phyloP scores from a whole-genome alignment of 805 yeast genomes.

The Spathaspora hagerdaliae region DNA sequence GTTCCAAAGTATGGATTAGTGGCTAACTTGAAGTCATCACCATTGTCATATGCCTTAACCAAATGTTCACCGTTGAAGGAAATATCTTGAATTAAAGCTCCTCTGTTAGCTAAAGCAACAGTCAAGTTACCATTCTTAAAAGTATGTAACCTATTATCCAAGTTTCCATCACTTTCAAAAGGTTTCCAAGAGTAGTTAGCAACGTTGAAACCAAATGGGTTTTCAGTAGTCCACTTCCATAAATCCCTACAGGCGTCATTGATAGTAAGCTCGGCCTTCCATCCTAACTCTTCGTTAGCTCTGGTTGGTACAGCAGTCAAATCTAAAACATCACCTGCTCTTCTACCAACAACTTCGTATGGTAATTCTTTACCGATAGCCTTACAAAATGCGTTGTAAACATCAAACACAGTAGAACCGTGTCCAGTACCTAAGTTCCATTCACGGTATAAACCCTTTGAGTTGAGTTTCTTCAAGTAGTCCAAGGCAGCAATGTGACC shows the following conservation, averaged over 20 bases:
- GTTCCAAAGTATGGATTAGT: conserved; percentile 57
- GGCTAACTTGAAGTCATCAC: conserved; percentile 22
- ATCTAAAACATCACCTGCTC: conserved; percentile 74
- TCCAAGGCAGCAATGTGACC: conserved; percentile 74
- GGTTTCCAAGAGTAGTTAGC: conserved; percentile 30
- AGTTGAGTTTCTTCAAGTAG: conserved; percentile 36
- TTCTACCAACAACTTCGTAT: conserved; percentile 59
- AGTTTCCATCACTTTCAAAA: conserved; percentile 19
- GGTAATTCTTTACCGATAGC: conserved; percentile 65
- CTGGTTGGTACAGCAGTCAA: conserved; percentile 69
- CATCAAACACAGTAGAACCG: conserved; percentile 76
- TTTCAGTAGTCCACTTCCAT: conserved; percentile 73
- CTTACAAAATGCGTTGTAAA: conserved; percentile 57
- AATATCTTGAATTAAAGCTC: conserved; percentile 47
- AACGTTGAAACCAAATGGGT: conserved; percentile 57
- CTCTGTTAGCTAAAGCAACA: conserved; percentile 45
- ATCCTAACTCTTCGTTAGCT: conserved; percentile 61
- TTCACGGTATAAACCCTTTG: conserved; percentile 56
- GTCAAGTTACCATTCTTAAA: conserved; percentile 23
- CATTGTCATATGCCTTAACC: conserved; percentile 36
- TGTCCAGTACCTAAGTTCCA: conserved; percentile 84
- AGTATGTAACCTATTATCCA: conserved; percentile 33
- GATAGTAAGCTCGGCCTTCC: conserved; percentile 56
- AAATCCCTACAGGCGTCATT: conserved; percentile 66
- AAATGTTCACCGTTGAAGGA: conserved; percentile 35